Evolutionary conservation across 352 stramenopile species (phyloP).

Genomic region (Thraustochytrium striatum): DNA sequence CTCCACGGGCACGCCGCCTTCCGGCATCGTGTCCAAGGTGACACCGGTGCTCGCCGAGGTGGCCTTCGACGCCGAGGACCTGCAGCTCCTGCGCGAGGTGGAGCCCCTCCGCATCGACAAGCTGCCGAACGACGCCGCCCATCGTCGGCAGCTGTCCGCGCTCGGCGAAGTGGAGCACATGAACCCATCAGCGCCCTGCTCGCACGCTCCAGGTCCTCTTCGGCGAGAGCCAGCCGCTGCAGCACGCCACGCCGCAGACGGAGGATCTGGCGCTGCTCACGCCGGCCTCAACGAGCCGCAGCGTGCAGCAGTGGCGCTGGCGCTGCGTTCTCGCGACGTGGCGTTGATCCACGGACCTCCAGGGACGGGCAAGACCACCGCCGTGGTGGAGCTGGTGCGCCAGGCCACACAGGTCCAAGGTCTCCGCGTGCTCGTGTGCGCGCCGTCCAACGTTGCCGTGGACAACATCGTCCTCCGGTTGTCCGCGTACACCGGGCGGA

Average conservation of each 20-base stretch:
- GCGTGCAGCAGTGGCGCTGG: slow-evolving; percentile 67
- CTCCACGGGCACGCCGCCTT: background rate
- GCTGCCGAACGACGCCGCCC: slow-evolving; percentile 1
- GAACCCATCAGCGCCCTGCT: background rate
- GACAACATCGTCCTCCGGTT: slow-evolving; percentile 70
- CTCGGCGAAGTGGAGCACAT: background rate
- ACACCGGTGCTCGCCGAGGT: background rate
- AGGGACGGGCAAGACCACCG: slow-evolving; percentile 93
- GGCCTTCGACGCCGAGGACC: slow-evolving; percentile 19
- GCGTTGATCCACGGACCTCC: slow-evolving; percentile 84
- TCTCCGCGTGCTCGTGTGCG: slow-evolving; percentile 88
- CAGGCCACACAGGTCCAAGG: slow-evolving; percentile 77
- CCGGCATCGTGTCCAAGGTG: slow-evolving; percentile 13
- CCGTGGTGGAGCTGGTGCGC: slow-evolving; percentile 90
- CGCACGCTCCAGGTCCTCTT: slow-evolving; percentile 16
- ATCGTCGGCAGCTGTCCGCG: background rate
- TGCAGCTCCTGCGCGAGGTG: background rate
- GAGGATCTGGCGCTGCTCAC: slow-evolving; percentile 31
- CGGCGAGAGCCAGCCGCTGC: slow-evolving; percentile 1
- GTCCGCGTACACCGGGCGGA: too few relatives aligned
- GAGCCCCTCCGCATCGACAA: background rate
- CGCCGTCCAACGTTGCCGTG: slow-evolving; percentile 95
- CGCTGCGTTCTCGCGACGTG: slow-evolving; percentile 74
- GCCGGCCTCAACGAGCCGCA: slow-evolving; percentile 68
- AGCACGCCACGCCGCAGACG: background rate